Conservation (phyloP, 2,329 filamentous ascomycete species). For the Pyrenochaeta sp. region DNA sequence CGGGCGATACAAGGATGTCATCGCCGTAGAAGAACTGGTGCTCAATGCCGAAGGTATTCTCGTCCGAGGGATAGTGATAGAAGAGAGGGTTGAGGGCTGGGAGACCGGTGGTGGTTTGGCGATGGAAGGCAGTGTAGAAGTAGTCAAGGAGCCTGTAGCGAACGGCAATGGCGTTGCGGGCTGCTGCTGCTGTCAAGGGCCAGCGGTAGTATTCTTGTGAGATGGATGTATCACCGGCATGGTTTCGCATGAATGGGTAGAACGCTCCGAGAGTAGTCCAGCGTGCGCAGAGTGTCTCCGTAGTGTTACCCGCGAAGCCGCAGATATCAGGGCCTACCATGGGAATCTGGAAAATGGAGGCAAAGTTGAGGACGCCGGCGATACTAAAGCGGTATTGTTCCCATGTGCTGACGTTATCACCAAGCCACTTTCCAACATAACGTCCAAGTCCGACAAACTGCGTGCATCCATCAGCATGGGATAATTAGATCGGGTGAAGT, state of each 20-base stretch:
- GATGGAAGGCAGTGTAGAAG: slow-evolving; percentile 74
- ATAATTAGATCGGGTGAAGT: background rate
- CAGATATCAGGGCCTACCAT: slow-evolving; percentile 70
- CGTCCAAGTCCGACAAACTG: slow-evolving; percentile 72
- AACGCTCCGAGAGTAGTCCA: slow-evolving; percentile 79
- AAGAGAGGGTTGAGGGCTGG: slow-evolving; percentile 74
- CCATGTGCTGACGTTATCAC: slow-evolving; percentile 59
- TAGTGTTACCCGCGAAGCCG: slow-evolving; percentile 73
- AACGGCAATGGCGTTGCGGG: slow-evolving; percentile 71
- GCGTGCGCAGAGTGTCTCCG: slow-evolving; percentile 72
- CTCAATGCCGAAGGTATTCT: slow-evolving; percentile 59
- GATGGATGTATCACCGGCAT: slow-evolving; percentile 64
- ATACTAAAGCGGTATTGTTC: slow-evolving; percentile 52
- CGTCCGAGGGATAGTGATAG: slow-evolving; percentile 70
- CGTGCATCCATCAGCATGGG: slow-evolving; percentile 1
- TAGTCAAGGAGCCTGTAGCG: slow-evolving; percentile 79
- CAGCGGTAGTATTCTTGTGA: slow-evolving; percentile 67
- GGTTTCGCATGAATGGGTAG: slow-evolving; percentile 76
- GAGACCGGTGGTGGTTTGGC: slow-evolving; percentile 65
- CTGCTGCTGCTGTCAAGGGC: slow-evolving; percentile 65
- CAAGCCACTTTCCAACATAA: slow-evolving; percentile 66
- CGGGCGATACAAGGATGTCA: slow-evolving; percentile 63
- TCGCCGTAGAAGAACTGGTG: slow-evolving; percentile 67
- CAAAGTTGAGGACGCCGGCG: slow-evolving; percentile 53
- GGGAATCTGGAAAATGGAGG: slow-evolving; percentile 54